Evolutionary conservation across 1,284 basidiomycete species (phyloP), one percentile per base, ranked within the genome.

Genomic region (Melampsora larici-populina): DNA sequence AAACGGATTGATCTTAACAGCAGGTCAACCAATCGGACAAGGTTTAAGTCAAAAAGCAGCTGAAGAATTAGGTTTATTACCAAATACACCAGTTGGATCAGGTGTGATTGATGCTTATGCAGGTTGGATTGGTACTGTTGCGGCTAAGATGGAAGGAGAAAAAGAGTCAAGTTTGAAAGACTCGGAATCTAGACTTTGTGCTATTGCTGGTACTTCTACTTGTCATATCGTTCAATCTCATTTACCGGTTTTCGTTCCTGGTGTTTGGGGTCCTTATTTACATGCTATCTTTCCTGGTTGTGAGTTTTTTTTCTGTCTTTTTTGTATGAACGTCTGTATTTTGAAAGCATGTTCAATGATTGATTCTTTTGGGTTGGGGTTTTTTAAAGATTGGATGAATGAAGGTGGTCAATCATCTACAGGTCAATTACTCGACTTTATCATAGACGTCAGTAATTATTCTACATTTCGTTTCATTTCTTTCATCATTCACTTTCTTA

Each of bases 391-490:
- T 46, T 86, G 96, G 97, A 97, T 98, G 94, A 99, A 97, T 82
- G 96, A 99, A 85, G 96, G 96, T 58, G 96, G 96, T 0, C 96
- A 99, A 85, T 97, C 94, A 24, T 96, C 94, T 0, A 99, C 96
- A 0, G 97, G 96, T n/a, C 95, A 97, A 86, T 79, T 82, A 31
- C 78, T 75, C 15, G 69, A 46, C 48, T 77, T 55, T 31, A 60
- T 33, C 21, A 76, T 76, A 58, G 73, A 76, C 58, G 73, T 76
- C n/a, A 36, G 73, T 48, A 6, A 21, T 13, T 46, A 18, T n/a
- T 21, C 1, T 8, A 24, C 26, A 13, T 43, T 31, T 66, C 17
- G 21, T 67, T 46, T 11, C 24, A 67, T 43, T 48, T 55, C 24
- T 55, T 55, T 40, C 17, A 36, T 36, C 36, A 21, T 13, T 26